Conservation (phyloP, 2,329 filamentous ascomycete species). For the Colletotrichum magnum region DNA sequence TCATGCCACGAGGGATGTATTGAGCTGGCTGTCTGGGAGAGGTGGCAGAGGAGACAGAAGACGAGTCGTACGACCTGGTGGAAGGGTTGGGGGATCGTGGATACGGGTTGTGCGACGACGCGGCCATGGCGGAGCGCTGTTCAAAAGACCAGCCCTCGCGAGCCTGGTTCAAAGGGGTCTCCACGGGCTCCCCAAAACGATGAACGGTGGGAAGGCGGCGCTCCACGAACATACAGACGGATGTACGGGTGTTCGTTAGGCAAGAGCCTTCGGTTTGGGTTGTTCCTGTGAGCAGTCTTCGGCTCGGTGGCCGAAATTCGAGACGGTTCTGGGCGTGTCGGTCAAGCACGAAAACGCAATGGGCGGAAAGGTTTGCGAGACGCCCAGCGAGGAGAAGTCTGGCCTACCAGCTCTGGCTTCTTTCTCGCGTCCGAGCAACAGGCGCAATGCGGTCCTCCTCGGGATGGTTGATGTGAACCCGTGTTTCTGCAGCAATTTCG, state of each 20-base stretch:
- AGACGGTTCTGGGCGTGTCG: not conserved
- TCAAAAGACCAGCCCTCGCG: conserved; percentile 50
- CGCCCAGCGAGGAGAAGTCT: too few relatives aligned
- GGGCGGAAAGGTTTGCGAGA: not conserved
- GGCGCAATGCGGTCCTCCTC: conserved; percentile 18
- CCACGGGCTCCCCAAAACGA: conserved; percentile 55
- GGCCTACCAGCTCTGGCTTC: not conserved
- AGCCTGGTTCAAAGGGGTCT: conserved; percentile 53
- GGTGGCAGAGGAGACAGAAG: conserved; percentile 73
- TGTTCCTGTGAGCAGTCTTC: conserved; percentile 15
- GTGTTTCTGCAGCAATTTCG: conserved; percentile 28
- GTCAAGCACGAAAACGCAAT: conserved; percentile 1
- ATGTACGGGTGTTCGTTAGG: conserved; percentile 35
- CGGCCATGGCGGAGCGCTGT: conserved; percentile 40
- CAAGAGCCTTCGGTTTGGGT: not conserved
- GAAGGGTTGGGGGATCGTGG: conserved; percentile 74
- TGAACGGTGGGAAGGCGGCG: conserved; percentile 53
- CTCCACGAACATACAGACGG: conserved; percentile 58
- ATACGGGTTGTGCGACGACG: conserved; percentile 67
- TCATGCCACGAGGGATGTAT: conserved; percentile 64
- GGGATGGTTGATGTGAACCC: conserved; percentile 23
- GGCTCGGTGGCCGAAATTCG: not conserved
- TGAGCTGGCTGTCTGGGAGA: conserved; percentile 69
- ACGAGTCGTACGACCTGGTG: conserved; percentile 74
- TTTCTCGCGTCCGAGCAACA: conserved; percentile 14